A percentile compares a stretch with the other conserved stretches of the same genome.
phyloP scores from a whole-genome alignment of 331 rosid genomes.

The Malus hybrid region DNA sequence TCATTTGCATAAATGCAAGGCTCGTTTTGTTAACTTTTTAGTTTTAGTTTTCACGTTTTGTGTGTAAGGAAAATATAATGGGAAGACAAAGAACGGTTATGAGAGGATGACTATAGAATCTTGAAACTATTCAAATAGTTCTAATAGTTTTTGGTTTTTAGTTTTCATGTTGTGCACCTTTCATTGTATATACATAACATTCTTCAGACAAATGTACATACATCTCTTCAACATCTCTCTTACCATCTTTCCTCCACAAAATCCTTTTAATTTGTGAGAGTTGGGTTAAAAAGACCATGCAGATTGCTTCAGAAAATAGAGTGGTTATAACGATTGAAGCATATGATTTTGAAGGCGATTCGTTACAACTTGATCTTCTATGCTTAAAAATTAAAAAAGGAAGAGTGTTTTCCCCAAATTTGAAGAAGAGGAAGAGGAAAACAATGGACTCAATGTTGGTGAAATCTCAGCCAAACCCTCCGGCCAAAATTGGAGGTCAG shows the following conservation, averaged over 20 bases:
- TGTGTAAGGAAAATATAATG: no score
- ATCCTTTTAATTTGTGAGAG: not conserved
- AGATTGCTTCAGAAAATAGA: not conserved
- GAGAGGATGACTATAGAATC: no score
- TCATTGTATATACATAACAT: not conserved
- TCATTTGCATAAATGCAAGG: no score
- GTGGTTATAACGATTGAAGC: not conserved
- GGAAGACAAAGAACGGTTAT: no score
- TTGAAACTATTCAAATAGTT: no score
- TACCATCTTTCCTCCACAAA: not conserved
- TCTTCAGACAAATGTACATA: no score
- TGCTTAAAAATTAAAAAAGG: not conserved
- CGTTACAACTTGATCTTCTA: not conserved
- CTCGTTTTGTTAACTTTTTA: no score
- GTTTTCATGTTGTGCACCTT: not conserved
- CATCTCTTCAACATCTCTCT: not conserved
- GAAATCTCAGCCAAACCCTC: not conserved
- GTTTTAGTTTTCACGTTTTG: no score
- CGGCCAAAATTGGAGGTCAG: not conserved
- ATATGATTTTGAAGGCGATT: not conserved
- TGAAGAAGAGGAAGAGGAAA: not conserved
- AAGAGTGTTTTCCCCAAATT: not conserved
- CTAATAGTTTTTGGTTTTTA: no score
- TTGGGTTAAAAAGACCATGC: not conserved
- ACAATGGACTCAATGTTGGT: not conserved